phyloP scores from a whole-genome alignment of 1,139 yeast genomes.

The Kurtzmaniella quercitrusa region DNA sequence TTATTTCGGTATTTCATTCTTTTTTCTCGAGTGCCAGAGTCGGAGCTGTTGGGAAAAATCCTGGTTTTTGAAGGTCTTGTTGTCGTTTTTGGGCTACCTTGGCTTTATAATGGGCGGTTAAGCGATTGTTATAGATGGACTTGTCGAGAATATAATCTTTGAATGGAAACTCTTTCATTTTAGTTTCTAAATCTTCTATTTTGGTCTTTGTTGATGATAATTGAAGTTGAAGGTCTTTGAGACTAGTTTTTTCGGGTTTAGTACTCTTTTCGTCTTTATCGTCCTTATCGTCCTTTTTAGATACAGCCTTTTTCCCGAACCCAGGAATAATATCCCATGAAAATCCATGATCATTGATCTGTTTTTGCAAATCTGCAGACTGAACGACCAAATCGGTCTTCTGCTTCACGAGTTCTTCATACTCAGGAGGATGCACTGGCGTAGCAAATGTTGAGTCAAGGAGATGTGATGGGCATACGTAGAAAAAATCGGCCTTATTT shows the following conservation, averaged over 20 bases:
- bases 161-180: conserved; percentile 29
- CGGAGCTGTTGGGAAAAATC: conserved; percentile 59
- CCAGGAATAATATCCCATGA: conserved; percentile 10
- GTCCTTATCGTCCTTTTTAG: conserved; percentile 7
- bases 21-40: background rate
- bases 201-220: conserved; percentile 6
- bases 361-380: conserved; percentile 27
- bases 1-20: no score
- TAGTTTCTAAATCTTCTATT: conserved; percentile 15
- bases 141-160: conserved; percentile 48
- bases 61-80: conserved; percentile 38
- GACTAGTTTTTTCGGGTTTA: conserved; percentile 14
- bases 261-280: conserved; percentile 11
- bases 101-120: conserved; percentile 38
- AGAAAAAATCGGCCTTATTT: conserved; percentile 59
- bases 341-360: conserved; percentile 18
- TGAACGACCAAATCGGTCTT: conserved; percentile 38
- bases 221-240: conserved; percentile 22
- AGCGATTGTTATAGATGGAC: conserved; percentile 50
- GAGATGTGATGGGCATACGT: conserved; percentile 63
- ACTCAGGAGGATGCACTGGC: conserved; percentile 47
- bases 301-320: conserved; percentile 5
- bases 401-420: conserved; percentile 36
- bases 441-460: conserved; percentile 59
- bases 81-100: conserved; percentile 34